These are phyloP conservation scores for Colletotrichum eremochloae DNA, from an alignment of 2,329 filamentous ascomycete species.

Conservation along the genomic window DNA sequence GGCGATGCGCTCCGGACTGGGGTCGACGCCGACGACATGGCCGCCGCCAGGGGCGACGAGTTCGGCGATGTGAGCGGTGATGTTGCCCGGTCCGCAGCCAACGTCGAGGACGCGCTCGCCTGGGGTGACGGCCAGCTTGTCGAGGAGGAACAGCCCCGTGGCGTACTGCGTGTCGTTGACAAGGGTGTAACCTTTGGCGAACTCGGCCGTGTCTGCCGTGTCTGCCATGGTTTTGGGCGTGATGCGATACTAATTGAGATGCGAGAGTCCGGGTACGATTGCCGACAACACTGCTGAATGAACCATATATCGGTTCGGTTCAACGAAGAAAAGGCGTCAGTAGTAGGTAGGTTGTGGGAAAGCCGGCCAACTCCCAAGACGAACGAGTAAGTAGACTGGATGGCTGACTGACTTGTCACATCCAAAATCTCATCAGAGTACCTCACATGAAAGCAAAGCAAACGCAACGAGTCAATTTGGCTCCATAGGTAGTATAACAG, in stretches of 20 bases:
- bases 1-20: constrained; percentile 23
- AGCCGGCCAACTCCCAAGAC: not conserved
- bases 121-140: not conserved
- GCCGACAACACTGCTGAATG: not conserved
- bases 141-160: constrained; percentile 24
- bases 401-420: not conserved
- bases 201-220: constrained; percentile 3
- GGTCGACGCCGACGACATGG: constrained; percentile 12
- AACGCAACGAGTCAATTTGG: not conserved
- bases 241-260: not conserved
- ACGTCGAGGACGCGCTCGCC: constrained; percentile 35
- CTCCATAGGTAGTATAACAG: not conserved
- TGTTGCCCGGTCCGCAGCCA: constrained; percentile 26
- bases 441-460: not conserved
- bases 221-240: constrained; percentile 2
- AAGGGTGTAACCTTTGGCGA: constrained; percentile 26
- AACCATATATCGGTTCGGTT: not conserved
- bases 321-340: not conserved
- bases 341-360: no score
- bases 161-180: constrained; percentile 17
- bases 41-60: constrained; percentile 14
- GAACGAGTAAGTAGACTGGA: not conserved
- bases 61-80: constrained; percentile 28
- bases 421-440: not conserved
- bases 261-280: no score